A percentile compares a stretch with the other conserved stretches of the same genome.
Evolutionary conservation across 1,284 basidiomycete genomes (phyloP).

Genomic region (Caloboletus firmus): DNA sequence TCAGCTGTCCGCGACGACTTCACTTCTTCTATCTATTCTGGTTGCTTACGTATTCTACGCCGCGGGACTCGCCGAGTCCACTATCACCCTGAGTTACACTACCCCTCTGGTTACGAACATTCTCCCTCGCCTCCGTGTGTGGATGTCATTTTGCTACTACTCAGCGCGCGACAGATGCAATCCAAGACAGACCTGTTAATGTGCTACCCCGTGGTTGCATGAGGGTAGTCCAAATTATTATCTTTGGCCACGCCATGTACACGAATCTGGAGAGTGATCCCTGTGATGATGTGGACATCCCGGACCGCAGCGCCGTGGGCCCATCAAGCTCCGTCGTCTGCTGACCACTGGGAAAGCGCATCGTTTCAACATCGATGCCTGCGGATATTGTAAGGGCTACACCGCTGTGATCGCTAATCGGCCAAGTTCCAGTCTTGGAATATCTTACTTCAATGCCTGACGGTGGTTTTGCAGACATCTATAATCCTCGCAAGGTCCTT

Average conservation of each 20-base stretch:
- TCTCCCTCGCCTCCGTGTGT: too few species aligned
- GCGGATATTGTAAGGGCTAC: conserved; percentile 1
- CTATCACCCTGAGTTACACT: too few species aligned
- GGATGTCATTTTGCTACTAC: too few species aligned
- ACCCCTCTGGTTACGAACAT: too few species aligned
- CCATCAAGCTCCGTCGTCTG: conserved; percentile 2
- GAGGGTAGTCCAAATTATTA: neutral
- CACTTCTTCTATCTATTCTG: too few species aligned
- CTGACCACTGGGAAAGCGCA: conserved; percentile 8
- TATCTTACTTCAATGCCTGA: conserved; percentile 20
- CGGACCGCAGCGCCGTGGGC: neutral
- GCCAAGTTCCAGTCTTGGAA: neutral
- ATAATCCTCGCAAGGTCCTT: conserved; percentile 53
- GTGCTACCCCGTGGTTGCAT: neutral
- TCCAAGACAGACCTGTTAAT: too few species aligned
- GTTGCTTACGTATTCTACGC: too few species aligned
- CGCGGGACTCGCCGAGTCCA: too few species aligned
- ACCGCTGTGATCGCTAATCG: neutral
- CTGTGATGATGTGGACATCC: too few species aligned
- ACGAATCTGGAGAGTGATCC: neutral
- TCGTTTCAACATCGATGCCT: neutral
- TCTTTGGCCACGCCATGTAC: neutral
- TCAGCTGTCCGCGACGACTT: too few species aligned
- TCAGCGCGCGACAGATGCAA: too few species aligned
- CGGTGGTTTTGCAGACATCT: conserved; percentile 41